These are phyloP conservation scores for Malania oleifera DNA, from an alignment of 164 flowering plant species.

Conservation along the genomic window DNA sequence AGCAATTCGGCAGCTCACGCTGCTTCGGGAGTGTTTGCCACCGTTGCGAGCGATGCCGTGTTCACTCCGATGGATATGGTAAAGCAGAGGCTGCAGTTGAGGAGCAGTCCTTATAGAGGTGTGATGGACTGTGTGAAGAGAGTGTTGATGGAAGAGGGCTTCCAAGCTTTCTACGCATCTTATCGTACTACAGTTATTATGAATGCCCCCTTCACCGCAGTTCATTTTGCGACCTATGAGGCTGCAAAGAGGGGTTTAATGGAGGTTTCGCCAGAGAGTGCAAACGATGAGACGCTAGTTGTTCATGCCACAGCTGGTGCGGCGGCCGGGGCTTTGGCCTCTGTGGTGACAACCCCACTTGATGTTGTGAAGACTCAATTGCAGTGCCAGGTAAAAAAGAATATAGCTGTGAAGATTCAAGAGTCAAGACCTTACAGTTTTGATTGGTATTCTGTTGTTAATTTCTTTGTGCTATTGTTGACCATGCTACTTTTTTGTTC, in stretches of 20 bases:
- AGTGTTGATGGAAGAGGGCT: conserved; percentile 51
- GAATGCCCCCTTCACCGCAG: conserved; percentile 75
- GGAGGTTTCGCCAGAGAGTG: conserved; percentile 43
- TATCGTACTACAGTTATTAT: conserved; percentile 64
- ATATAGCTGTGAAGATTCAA: too few relatives aligned
- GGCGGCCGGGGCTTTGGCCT: conserved; percentile 63
- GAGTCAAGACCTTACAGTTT: too few relatives aligned
- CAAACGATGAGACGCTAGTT: conserved; percentile 43
- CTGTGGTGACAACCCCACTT: conserved; percentile 62
- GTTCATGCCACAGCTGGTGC: conserved; percentile 77
- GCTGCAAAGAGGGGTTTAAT: conserved; percentile 45
- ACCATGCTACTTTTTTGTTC: too few relatives aligned
- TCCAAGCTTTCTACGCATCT: conserved; percentile 57
- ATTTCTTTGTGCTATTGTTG: too few relatives aligned
- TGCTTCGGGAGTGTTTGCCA: conserved; percentile 50
- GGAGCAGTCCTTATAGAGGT: conserved; percentile 50
- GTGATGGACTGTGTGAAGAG: conserved; percentile 44
- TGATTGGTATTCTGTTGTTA: too few relatives aligned
- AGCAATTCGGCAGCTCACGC: conserved; percentile 48
- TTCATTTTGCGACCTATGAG: conserved; percentile 66
- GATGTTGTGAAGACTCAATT: conserved; percentile 75
- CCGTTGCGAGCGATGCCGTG: conserved; percentile 66
- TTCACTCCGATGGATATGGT: conserved; percentile 74
- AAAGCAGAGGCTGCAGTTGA: conserved; percentile 66
- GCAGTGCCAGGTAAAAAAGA: conserved; percentile 59